Percentiles rank a stretch among this genome's conserved stretches.
Evolutionary conservation across 192 early-diverging fungal species (phyloP).

Genomic region (Thoreauomyces humboldtii): DNA sequence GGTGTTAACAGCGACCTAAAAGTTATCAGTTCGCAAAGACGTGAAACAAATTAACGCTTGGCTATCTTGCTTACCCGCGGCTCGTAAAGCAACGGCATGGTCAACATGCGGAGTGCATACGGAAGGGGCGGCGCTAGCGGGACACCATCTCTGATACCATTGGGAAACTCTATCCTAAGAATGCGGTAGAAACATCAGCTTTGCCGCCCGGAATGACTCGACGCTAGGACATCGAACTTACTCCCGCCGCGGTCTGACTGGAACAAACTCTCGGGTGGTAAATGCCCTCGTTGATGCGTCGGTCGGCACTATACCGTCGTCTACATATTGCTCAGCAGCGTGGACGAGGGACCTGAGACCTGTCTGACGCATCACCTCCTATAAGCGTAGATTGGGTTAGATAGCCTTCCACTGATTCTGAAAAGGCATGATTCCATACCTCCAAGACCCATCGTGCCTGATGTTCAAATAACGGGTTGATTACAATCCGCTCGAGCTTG

Average conservation of each 20-base stretch:
- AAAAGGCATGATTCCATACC: slow-evolving; percentile 18
- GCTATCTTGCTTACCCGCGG: slow-evolving; percentile 29
- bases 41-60: not conserved
- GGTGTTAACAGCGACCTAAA: slow-evolving; percentile 41
- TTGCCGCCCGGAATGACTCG: not conserved
- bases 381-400: too few relatives aligned
- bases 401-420: not conserved
- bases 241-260: slow-evolving; percentile 41
- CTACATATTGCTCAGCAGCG: slow-evolving; percentile 13
- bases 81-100: slow-evolving; percentile 44
- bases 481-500: slow-evolving; percentile 19
- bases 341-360: slow-evolving; percentile 41
- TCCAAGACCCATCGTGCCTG: slow-evolving; percentile 44
- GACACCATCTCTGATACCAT: slow-evolving; percentile 45
- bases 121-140: slow-evolving; percentile 34
- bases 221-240: slow-evolving; percentile 17
- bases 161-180: slow-evolving; percentile 41
- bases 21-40: not conserved
- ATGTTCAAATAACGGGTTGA: slow-evolving; percentile 50
- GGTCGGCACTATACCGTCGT: not conserved
- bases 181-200: too few relatives aligned
- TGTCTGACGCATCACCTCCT: slow-evolving; percentile 46
- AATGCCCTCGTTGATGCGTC: slow-evolving; percentile 39
- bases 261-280: slow-evolving; percentile 35
- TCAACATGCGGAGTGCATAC: slow-evolving; percentile 38